These are phyloP conservation scores for Ustilago vetiveriae DNA, from an alignment of 1,284 basidiomycete genomes.

Conservation along the genomic window DNA sequence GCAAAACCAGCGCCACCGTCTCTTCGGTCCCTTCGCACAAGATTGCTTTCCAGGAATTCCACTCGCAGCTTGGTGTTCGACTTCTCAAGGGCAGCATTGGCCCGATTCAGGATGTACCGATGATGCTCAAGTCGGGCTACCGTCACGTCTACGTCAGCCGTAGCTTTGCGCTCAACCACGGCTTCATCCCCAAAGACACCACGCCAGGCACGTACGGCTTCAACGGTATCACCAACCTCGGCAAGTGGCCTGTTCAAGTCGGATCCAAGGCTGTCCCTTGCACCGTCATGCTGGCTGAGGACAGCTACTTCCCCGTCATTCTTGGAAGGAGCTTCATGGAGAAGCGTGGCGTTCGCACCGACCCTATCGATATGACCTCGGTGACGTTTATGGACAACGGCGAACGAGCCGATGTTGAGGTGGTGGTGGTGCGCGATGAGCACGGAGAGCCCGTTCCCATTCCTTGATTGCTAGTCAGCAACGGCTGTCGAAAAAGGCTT, in stretches of 20 bases:
- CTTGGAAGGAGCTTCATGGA: constrained; percentile 94
- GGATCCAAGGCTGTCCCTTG: constrained; percentile 70
- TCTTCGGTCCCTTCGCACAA: constrained; percentile 58
- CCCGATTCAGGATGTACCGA: constrained; percentile 76
- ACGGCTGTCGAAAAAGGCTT: background rate
- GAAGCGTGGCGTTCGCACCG: constrained; percentile 77
- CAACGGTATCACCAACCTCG: constrained; percentile 74
- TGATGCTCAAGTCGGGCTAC: constrained; percentile 93
- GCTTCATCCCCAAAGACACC: constrained; percentile 87
- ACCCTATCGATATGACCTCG: constrained; percentile 76
- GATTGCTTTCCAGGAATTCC: constrained; percentile 66
- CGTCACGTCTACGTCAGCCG: constrained; percentile 94
- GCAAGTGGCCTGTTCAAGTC: constrained; percentile 69
- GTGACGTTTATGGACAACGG: constrained; percentile 93
- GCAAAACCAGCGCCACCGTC: constrained; percentile 52
- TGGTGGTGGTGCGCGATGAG: constrained; percentile 66
- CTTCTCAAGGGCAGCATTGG: constrained; percentile 92
- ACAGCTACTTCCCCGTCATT: constrained; percentile 95
- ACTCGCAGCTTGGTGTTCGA: constrained; percentile 76
- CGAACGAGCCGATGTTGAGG: constrained; percentile 73
- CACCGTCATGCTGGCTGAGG: constrained; percentile 79
- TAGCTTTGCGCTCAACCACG: constrained; percentile 87
- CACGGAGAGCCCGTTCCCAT: constrained; percentile 65
- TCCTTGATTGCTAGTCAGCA: no score
- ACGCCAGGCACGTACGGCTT: constrained; percentile 77